phyloP scores from a whole-genome alignment of 139 green algal genomes.

The Pseudopediastrum boryanum region DNA sequence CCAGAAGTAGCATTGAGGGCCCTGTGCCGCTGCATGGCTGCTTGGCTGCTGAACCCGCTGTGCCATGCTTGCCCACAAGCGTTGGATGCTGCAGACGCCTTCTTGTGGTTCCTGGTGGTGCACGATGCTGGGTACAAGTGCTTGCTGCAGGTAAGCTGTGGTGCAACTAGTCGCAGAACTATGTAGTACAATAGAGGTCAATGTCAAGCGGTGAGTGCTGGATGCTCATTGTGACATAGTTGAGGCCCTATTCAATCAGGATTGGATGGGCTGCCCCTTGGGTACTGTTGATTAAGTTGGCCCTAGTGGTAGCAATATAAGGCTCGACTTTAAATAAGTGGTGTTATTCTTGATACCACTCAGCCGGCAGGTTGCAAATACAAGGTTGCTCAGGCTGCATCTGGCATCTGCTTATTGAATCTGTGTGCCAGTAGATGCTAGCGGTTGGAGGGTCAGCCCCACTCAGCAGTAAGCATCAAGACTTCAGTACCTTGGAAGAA shows the following conservation, averaged over 20 bases:
- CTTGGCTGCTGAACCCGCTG: conserved; percentile 55
- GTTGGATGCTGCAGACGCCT: background rate
- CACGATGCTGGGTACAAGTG: conserved; percentile 23
- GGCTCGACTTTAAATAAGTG: background rate
- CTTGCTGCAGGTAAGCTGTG: background rate
- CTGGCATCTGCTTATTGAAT: no score
- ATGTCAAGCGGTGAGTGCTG: background rate
- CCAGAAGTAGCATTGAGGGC: conserved; percentile 20
- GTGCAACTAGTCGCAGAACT: background rate
- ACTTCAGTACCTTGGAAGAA: background rate
- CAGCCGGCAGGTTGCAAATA: no score
- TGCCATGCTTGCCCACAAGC: conserved; percentile 13
- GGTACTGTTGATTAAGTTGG: background rate
- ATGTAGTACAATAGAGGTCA: background rate
- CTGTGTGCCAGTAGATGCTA: no score
- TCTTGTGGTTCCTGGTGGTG: conserved; percentile 23
- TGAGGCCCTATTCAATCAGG: background rate
- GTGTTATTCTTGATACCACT: no score
- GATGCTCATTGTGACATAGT: no score
- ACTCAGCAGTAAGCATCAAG: background rate
- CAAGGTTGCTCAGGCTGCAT: no score
- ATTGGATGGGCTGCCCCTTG: background rate
- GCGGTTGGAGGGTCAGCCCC: background rate
- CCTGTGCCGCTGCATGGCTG: conserved; percentile 47
- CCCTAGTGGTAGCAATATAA: background rate